Evolutionary conservation across 2,329 filamentous ascomycete species (phyloP).

Genomic region (Onygenales sp.): DNA sequence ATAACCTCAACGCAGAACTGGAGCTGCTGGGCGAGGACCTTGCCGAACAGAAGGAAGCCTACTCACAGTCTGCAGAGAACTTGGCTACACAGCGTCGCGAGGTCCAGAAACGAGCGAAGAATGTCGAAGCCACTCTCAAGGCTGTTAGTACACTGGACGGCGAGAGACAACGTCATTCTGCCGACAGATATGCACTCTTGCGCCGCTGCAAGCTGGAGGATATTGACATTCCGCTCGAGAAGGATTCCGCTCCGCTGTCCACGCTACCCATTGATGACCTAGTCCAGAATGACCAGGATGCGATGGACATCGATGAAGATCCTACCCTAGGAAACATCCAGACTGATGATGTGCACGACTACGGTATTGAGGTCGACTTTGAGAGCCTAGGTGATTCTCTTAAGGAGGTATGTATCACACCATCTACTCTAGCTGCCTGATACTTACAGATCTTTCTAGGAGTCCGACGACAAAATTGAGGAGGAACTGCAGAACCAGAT

Average conservation of each 20-base stretch:
- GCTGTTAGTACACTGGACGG: conserved; percentile 72
- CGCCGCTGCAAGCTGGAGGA: conserved; percentile 90
- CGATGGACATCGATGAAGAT: conserved; percentile 85
- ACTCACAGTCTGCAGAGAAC: conserved; percentile 60
- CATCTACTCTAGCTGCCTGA: conserved; percentile 10
- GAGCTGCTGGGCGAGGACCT: conserved; percentile 65
- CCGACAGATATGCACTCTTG: conserved; percentile 73
- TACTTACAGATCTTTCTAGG: conserved; percentile 38
- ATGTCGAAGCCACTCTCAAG: conserved; percentile 67
- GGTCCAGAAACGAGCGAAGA: conserved; percentile 72
- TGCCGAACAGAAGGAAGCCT: conserved; percentile 57
- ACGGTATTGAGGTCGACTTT: conserved; percentile 87
- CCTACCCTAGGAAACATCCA: conserved; percentile 38
- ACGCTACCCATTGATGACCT: conserved; percentile 81
- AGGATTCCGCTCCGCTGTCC: conserved; percentile 63
- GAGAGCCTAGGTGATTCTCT: conserved; percentile 71
- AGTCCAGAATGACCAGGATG: conserved; percentile 66
- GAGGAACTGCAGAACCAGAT: conserved; percentile 71
- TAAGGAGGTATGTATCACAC: conserved; percentile 52
- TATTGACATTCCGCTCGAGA: conserved; percentile 69
- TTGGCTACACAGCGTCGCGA: conserved; percentile 71
- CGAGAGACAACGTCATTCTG: conserved; percentile 74
- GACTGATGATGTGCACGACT: conserved; percentile 66
- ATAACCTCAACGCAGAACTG: conserved; percentile 64
- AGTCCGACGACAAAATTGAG: conserved; percentile 61